A percentile compares a stretch with the other conserved stretches of the same genome.
Evolutionary conservation across 495 filamentous ascomycete genomes (phyloP).

Genomic region (Glonium stellatum): DNA sequence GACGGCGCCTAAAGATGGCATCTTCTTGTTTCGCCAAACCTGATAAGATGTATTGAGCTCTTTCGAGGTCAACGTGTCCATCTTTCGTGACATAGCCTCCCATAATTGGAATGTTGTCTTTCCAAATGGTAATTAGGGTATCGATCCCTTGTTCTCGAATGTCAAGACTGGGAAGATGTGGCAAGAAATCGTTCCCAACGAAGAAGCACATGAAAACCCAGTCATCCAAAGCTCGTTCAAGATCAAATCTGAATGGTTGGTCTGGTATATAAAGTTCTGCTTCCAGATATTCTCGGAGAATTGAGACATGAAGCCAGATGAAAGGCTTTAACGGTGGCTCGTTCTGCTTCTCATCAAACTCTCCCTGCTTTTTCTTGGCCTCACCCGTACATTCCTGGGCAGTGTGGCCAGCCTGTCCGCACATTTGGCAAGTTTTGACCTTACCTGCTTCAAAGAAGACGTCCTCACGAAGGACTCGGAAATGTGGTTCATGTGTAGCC

Average conservation of each 20-base stretch:
- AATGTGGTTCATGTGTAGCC: slow-evolving; percentile 94
- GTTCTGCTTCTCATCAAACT: slow-evolving; percentile 77
- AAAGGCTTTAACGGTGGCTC: slow-evolving; percentile 70
- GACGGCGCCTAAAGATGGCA: slow-evolving; percentile 80
- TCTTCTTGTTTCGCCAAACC: slow-evolving; percentile 93
- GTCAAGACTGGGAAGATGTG: slow-evolving; percentile 91
- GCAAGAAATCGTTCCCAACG: slow-evolving; percentile 97
- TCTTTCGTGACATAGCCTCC: slow-evolving; percentile 93
- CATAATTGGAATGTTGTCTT: slow-evolving; percentile 85
- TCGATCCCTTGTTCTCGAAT: slow-evolving; percentile 97
- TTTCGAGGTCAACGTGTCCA: slow-evolving; percentile 78
- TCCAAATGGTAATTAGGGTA: slow-evolving; percentile 90
- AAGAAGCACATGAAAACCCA: slow-evolving; percentile 99
- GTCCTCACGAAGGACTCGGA: slow-evolving; percentile 93
- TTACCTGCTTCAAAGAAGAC: slow-evolving; percentile 88
- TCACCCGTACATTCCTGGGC: slow-evolving; percentile 75
- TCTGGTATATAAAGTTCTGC: slow-evolving; percentile 77
- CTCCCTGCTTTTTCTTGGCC: slow-evolving; percentile 74
- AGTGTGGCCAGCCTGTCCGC: slow-evolving; percentile 85
- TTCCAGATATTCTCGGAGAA: slow-evolving; percentile 88
- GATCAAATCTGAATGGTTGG: slow-evolving; percentile 74
- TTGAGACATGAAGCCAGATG: slow-evolving; percentile 93
- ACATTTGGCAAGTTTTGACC: slow-evolving; percentile 71
- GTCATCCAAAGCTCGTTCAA: slow-evolving; percentile 95
- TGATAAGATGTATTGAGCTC: slow-evolving; percentile 79